Evolutionary conservation across 23 red algal species (phyloP).

Genomic region (Cyanidioschyzon merolae): DNA sequence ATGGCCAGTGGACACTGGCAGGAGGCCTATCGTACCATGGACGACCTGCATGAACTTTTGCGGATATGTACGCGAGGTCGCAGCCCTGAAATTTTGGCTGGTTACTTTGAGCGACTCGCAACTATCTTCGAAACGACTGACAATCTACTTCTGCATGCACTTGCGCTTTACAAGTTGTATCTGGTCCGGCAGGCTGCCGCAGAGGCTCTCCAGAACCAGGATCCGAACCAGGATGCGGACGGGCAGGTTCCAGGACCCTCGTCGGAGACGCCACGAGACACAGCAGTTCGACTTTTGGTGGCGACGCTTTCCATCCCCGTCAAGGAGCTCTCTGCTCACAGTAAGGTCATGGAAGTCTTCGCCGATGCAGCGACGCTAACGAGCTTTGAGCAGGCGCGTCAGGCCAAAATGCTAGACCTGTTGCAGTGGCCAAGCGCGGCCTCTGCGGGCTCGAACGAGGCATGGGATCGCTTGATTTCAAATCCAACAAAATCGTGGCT

Average conservation of each 20-base stretch:
- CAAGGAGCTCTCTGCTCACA: constrained; percentile 53
- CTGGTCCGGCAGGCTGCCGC: constrained; percentile 61
- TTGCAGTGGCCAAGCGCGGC: constrained; percentile 22
- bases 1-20: constrained; percentile 77
- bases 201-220: neutral
- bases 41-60: constrained; percentile 89
- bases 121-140: constrained; percentile 86
- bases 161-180: constrained; percentile 67
- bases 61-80: constrained; percentile 45
- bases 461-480: neutral
- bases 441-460: neutral
- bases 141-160: constrained; percentile 81
- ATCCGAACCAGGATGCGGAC: neutral
- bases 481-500: constrained; percentile 19
- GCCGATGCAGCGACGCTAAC: constrained; percentile 44
- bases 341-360: constrained; percentile 46
- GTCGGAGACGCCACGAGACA: constrained; percentile 41
- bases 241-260: neutral
- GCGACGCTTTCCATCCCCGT: constrained; percentile 72
- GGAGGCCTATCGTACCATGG: constrained; percentile 88
- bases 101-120: constrained; percentile 82
- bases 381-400: constrained; percentile 57
- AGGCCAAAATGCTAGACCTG: constrained; percentile 54
- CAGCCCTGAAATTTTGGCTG: constrained; percentile 49
- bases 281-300: constrained; percentile 67